Conservation (phyloP, 768 basidiomycete genomes). For the Jaapia argillacea region DNA sequence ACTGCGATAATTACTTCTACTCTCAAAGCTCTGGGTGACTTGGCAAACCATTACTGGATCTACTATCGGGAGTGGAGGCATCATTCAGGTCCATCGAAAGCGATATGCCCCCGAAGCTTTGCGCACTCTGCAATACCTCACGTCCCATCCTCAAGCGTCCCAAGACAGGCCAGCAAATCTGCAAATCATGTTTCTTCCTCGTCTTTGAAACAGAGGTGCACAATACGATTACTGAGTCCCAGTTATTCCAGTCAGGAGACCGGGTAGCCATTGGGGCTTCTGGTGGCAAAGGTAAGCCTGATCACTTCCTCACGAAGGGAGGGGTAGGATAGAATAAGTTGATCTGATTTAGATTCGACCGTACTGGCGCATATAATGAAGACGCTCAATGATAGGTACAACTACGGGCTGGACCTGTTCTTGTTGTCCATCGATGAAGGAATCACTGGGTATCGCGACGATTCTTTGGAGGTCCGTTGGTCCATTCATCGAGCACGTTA, state of each 20-base stretch:
- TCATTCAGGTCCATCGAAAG: no score
- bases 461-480: conserved; percentile 75
- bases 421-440: conserved; percentile 97
- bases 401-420: conserved; percentile 86
- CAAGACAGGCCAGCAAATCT: conserved; percentile 96
- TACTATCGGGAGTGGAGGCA: no score
- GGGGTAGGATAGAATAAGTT: neutral
- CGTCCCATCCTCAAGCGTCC: conserved; percentile 89
- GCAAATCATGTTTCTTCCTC: conserved; percentile 91
- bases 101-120: no score
- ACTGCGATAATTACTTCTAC: no score
- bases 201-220: conserved; percentile 99
- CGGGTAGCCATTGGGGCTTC: conserved; percentile 96
- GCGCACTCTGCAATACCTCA: conserved; percentile 64
- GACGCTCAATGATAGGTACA: conserved; percentile 84
- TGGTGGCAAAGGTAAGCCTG: conserved; percentile 81
- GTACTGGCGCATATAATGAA: conserved; percentile 98
- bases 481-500: no score
- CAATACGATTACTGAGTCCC: conserved; percentile 80
- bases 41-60: no score
- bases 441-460: conserved; percentile 96
- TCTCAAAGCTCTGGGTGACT: no score
- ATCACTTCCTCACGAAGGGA: neutral
- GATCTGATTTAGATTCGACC: conserved; percentile 67
- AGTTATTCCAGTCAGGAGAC: conserved; percentile 83